Percentiles rank a stretch among this genome's conserved stretches.
Evolutionary conservation across 2,329 filamentous ascomycete species (phyloP).

Genomic region (Beauveria sp.): DNA sequence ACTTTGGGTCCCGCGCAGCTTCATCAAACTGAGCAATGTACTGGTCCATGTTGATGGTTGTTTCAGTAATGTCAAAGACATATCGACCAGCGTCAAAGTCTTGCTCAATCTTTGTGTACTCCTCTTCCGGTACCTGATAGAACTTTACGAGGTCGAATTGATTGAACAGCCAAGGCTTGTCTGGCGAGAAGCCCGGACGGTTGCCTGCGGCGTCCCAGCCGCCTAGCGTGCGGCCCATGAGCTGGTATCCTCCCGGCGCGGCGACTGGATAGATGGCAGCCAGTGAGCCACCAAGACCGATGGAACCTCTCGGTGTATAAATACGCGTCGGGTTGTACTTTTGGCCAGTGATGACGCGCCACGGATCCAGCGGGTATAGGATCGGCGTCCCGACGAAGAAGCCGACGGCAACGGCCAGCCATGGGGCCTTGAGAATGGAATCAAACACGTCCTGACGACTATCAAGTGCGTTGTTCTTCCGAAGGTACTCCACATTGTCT

Average conservation of each 20-base stretch:
- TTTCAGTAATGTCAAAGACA: slow-evolving; percentile 19
- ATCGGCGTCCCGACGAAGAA: slow-evolving; percentile 30
- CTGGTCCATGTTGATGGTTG: slow-evolving; percentile 22
- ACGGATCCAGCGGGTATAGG: background rate
- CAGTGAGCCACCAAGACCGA: slow-evolving; percentile 25
- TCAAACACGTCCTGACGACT: slow-evolving; percentile 25
- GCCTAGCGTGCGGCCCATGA: slow-evolving; percentile 21
- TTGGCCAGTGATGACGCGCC: slow-evolving; percentile 15
- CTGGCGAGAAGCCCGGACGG: slow-evolving; percentile 19
- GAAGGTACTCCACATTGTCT: slow-evolving; percentile 46
- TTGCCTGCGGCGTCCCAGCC: slow-evolving; percentile 26
- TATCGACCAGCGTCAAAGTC: slow-evolving; percentile 22
- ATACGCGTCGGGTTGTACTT: slow-evolving; percentile 24
- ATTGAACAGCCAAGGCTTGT: slow-evolving; percentile 26
- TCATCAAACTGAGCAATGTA: slow-evolving; percentile 19
- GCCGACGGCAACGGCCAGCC: slow-evolving; percentile 20
- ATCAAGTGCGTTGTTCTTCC: slow-evolving; percentile 27
- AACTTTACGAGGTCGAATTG: slow-evolving; percentile 26
- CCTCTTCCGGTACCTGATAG: slow-evolving; percentile 21
- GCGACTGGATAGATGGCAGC: slow-evolving; percentile 23
- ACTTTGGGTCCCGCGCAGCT: slow-evolving; percentile 14
- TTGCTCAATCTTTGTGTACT: slow-evolving; percentile 19
- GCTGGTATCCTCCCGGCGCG: slow-evolving; percentile 27
- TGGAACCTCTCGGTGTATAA: slow-evolving; percentile 24
- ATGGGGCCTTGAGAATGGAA: slow-evolving; percentile 24